A percentile compares a stretch with the other conserved stretches of the same genome.
phyloP scores from a whole-genome alignment of 768 basidiomycete species.

The Kwoniella shandongensis region DNA sequence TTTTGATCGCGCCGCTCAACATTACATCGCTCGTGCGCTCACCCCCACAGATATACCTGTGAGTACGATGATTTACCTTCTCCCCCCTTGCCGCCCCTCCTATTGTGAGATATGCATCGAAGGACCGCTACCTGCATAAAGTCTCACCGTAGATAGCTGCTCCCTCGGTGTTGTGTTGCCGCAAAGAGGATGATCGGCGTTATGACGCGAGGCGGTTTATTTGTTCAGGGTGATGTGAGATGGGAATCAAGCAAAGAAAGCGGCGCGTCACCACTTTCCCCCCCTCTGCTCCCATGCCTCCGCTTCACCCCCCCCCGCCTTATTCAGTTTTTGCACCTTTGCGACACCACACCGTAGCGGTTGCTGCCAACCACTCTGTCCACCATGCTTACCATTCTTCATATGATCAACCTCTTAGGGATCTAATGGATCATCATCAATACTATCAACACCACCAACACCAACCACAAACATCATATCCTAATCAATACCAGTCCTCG shows the following conservation, averaged over 20 bases:
- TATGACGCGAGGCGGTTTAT: not conserved
- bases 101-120: too few species aligned
- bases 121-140: too few species aligned
- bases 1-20: too few species aligned
- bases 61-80: too few species aligned
- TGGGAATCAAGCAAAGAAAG: not conserved
- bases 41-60: too few species aligned
- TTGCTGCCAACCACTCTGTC: not conserved
- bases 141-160: not conserved
- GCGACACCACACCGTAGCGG: too few species aligned
- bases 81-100: too few species aligned
- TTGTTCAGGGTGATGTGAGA: not conserved
- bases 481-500: not conserved
- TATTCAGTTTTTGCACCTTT: too few species aligned
- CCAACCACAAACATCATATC: not conserved
- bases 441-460: not conserved
- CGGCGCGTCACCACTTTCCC: too few species aligned
- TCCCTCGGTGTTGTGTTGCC: constrained; percentile 1
- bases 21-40: too few species aligned
- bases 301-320: too few species aligned
- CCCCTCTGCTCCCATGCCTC: not conserved
- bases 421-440: not conserved
- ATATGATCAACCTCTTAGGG: not conserved
- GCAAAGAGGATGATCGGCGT: not conserved
- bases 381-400: not conserved